A percentile compares a stretch with the other conserved stretches of the same genome.
These are phyloP conservation scores for Aspergillus saccharolyticus DNA, from an alignment of 495 filamentous ascomycete genomes.

Conservation along the genomic window DNA sequence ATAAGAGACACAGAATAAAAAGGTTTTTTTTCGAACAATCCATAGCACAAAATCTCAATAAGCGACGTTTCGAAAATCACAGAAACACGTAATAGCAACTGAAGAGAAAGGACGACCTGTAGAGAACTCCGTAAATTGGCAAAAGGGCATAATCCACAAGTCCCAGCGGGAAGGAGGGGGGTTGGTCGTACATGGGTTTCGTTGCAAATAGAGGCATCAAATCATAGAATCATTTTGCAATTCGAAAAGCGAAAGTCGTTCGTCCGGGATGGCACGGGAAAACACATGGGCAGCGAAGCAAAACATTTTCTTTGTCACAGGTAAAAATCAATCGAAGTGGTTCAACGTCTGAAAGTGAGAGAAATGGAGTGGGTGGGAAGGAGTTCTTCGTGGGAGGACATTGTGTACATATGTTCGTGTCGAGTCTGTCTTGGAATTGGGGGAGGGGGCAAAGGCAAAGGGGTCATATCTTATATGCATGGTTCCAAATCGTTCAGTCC, in stretches of 20 bases:
- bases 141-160: slow-evolving; percentile 11
- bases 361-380: not conserved
- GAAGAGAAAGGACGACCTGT: slow-evolving; percentile 22
- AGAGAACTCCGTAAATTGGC: slow-evolving; percentile 16
- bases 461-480: slow-evolving; percentile 19
- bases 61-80: not conserved
- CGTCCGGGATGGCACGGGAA: not conserved
- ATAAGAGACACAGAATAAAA: slow-evolving; percentile 1
- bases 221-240: slow-evolving; percentile 5
- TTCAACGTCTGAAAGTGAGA: not conserved
- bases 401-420: slow-evolving; percentile 21
- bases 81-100: slow-evolving; percentile 1
- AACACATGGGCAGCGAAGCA: not conserved
- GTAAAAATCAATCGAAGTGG: not conserved
- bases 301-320: not conserved
- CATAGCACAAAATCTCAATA: not conserved
- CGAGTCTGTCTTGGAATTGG: slow-evolving; percentile 7
- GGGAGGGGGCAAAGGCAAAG: not conserved
- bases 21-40: not conserved
- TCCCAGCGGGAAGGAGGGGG: slow-evolving; percentile 5
- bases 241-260: slow-evolving; percentile 1
- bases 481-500: slow-evolving; percentile 19
- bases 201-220: slow-evolving; percentile 5
- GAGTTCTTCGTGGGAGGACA: not conserved
- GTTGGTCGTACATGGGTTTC: slow-evolving; percentile 17